These are phyloP conservation scores for Pelagophyceae sp. DNA, from an alignment of 352 stramenopile species.

Conservation along the genomic window DNA sequence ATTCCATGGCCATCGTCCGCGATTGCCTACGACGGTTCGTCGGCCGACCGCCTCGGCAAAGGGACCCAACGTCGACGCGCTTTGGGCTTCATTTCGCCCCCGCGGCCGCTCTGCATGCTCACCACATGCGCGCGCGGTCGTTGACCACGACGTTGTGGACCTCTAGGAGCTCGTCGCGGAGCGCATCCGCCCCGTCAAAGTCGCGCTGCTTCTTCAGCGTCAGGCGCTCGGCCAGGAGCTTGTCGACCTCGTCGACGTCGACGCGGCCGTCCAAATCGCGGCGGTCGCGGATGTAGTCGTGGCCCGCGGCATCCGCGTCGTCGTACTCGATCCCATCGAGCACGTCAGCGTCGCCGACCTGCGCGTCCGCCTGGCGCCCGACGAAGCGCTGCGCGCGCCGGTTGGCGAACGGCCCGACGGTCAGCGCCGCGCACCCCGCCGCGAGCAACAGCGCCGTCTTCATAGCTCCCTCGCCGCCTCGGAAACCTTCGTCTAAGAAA, in stretches of 20 bases:
- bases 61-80: too few species aligned
- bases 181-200: not conserved
- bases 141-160: not conserved
- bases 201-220: not conserved
- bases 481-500: too few species aligned
- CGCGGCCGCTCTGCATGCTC: not conserved
- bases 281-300: not conserved
- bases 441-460: too few species aligned
- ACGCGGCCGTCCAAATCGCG: not conserved
- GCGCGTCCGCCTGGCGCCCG: not conserved
- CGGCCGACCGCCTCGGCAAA: not conserved
- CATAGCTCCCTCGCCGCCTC: too few species aligned
- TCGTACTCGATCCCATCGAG: not conserved
- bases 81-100: too few species aligned
- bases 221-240: not conserved
- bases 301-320: not conserved
- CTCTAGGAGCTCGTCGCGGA: not conserved
- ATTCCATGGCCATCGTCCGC: not conserved
- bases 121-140: not conserved
- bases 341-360: constrained; percentile 12
- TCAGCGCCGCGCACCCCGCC: too few species aligned
- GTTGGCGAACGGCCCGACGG: too few species aligned
- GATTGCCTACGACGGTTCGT: not conserved
- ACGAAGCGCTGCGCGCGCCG: not conserved
- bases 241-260: constrained; percentile 5